Base-by-base conservation (phyloP, 2,329 filamentous ascomycete species). In the Thermothelomyces thermophilus region DNA sequence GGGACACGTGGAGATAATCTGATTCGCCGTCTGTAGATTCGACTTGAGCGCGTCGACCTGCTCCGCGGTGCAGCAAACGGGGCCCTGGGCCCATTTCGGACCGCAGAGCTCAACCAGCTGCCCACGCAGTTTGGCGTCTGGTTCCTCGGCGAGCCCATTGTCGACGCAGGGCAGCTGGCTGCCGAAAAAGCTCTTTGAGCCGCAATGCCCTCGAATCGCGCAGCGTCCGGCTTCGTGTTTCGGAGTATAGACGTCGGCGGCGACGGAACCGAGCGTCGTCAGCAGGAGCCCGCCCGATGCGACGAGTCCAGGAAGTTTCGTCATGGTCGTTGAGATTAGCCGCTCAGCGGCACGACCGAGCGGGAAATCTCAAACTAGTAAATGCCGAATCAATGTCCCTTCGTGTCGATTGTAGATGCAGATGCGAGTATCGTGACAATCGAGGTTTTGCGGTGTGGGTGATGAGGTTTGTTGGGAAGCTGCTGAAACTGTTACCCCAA, bases 91-190 rank as follows among this genome's bases (percentile, higher is more conserved):
- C 93, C 93, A 98, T 69, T 93, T 85, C 30, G 82, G 75, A 35
- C 94, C 93, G 64, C 93, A 98, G 17, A 98, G 76, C 17, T 83
- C 80, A 17, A 95, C 83, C 47, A 98, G 75, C 70, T 91, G 84
- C 61, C 86, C 75, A 54, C 90, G 82, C 52, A 88, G 75, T 49
- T 81, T 77, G 7, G 79, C 76, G 19, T 86, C 80, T 1, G 91
- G 91, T 30, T 86, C 77, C 56, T 83, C 74, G 31, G 93, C 93
- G 31, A 84, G 73, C 3, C 77, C 90, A 65, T 98, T 98, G 70
- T 98, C 91, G 13, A 90, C 83, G 65, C 93, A 98, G 3, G 93
- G 93, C 53, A 97, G 75, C 59, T 95, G 82, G 51, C 88, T 86
- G 49, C 90, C 88, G 62, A 97, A 97, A 66, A 93, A 86, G 56